Conservation (phyloP, 2,329 filamentous ascomycete species). For the Fusarium sp. region DNA sequence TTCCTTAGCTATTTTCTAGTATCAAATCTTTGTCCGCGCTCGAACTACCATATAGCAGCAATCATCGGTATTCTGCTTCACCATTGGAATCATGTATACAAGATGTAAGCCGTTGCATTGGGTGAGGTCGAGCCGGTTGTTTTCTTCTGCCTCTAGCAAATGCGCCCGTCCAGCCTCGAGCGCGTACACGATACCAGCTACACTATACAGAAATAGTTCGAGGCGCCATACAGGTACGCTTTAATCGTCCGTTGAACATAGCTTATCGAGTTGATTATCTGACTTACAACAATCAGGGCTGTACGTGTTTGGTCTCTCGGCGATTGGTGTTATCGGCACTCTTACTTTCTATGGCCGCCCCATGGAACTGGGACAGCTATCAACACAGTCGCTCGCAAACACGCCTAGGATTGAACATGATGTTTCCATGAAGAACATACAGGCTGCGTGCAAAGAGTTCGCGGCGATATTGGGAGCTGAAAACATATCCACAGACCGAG, state of each 20-base stretch:
- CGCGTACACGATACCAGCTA: fast-evolving
- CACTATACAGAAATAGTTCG: fast-evolving
- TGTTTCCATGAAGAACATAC: conserved; percentile 1
- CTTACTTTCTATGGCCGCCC: fast-evolving
- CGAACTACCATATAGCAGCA: no score
- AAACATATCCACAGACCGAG: conserved; percentile 13
- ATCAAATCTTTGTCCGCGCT: no score
- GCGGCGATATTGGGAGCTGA: conserved; percentile 3
- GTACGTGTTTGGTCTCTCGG: background rate
- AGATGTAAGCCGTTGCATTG: no score
- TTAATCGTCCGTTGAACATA: background rate
- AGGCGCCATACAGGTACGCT: background rate
- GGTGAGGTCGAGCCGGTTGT: no score
- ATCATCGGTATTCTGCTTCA: no score
- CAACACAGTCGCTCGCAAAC: background rate
- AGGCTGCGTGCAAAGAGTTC: conserved; percentile 14
- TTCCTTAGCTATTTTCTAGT: no score
- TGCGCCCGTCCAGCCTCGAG: background rate
- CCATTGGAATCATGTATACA: no score
- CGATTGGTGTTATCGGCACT: background rate
- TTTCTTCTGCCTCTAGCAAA: fast-evolving
- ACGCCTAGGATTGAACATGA: background rate
- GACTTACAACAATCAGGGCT: background rate
- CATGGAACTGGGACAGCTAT: background rate
- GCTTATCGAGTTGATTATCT: background rate